Base-by-base conservation (phyloP, 176 grass and related monocot species). In the Melocanna baccifera region DNA sequence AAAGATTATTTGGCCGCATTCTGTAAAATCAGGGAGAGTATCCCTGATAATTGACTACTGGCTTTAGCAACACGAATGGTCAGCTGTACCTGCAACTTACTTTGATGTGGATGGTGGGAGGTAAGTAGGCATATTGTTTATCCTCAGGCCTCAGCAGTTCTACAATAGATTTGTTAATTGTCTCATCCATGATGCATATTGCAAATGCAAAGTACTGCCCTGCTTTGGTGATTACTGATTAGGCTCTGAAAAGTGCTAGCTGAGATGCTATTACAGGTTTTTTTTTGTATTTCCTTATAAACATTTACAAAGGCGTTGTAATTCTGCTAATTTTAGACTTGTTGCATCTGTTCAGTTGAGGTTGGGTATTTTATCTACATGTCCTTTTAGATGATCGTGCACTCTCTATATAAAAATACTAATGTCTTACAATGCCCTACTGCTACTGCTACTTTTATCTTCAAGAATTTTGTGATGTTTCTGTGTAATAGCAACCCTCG, bases 1-100 rank as follows among this genome's bases (percentile, higher is more conserved):
- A 84, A 74, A 76, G 45, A 53, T 67, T 67, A 76, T 67, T 42
- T 84, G 71, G 82, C 12, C 36, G 7, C 30, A 75, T 67, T 56
- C 72, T 66, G 71, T 3, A 3, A 52, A 84, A 52, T 75, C 23
- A 67, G 46, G 23, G 72, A 56, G 34, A 55, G 34, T 65, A 40
- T 67, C 46, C 7, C 9, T 41, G 42, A 51, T 4, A 23, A 37
- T 84, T 28, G 6, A 65, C 13, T 76, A 28, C 37, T 55, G 58
- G n/a, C 12, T 84, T 75, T 50, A 58, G 70, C 9, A 4, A 81
- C 32, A 50, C 45, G 29, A 26, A 18, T 62, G n/a, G 70, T 74
- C 42, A 51, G 42, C 69, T 83, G 18, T 63, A 74, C 57, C 28
- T 39, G 22, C 29, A 65, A 46, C 57, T 59, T 70, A 32, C 67